Conservation (phyloP, 1,284 basidiomycete genomes). For the Austropuccinia psidii region DNA sequence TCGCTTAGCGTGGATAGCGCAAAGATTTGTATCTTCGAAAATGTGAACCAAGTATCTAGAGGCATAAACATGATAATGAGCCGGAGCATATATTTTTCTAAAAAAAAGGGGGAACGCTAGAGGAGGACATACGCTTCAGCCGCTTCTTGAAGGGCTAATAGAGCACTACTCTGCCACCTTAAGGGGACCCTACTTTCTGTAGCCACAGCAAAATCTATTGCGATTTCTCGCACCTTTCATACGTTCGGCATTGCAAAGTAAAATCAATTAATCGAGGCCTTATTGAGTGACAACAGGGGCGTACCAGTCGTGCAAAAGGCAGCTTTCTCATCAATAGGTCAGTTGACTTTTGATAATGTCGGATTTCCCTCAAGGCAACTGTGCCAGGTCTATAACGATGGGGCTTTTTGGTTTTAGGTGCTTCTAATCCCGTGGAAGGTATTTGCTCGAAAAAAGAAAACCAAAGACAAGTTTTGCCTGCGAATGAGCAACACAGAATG, state of each 20-base stretch:
- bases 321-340: conserved; percentile 46
- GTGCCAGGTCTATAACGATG: conserved; percentile 44
- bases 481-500: not conserved
- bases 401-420: conserved; percentile 37
- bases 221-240: conserved; percentile 94
- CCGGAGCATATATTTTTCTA: not conserved
- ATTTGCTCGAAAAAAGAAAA: not conserved
- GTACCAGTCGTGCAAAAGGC: conserved; percentile 40
- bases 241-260: too few relatives aligned
- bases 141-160: conserved; percentile 85
- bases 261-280: too few relatives aligned
- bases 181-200: conserved; percentile 55
- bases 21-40: conserved; percentile 80
- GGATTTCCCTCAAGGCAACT: conserved; percentile 44
- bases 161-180: conserved; percentile 83
- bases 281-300: too few relatives aligned
- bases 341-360: conserved; percentile 45
- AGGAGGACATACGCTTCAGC: conserved; percentile 65
- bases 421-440: too few relatives aligned
- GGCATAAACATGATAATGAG: too few relatives aligned
- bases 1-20: conserved; percentile 96
- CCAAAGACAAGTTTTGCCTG: not conserved
- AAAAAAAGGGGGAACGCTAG: not conserved
- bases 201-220: conserved; percentile 54
- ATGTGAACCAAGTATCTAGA: conserved; percentile 64